Evolutionary conservation across 352 stramenopile species (phyloP).

Genomic region (Globisporangium uncinulatum): DNA sequence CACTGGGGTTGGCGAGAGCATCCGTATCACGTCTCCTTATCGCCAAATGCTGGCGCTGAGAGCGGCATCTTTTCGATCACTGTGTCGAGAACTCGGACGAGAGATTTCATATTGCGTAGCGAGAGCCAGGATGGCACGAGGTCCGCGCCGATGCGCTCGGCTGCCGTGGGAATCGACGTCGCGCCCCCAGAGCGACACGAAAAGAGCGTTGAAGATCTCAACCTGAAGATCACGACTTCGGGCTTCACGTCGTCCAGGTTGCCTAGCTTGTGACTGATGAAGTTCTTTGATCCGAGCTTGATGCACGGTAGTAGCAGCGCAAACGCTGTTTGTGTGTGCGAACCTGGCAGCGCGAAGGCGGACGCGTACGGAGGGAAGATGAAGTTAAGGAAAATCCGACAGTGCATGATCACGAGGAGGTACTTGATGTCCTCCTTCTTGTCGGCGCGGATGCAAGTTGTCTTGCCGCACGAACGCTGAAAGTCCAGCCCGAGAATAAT

Average conservation of each 20-base stretch:
- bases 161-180: slow-evolving; percentile 8
- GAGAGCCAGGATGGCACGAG: not conserved
- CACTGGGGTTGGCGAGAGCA: not conserved
- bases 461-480: slow-evolving; percentile 1
- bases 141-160: not conserved
- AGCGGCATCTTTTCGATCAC: not conserved
- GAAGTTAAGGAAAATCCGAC: slow-evolving; percentile 1
- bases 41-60: not conserved
- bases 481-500: slow-evolving; percentile 10
- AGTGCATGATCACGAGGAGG: slow-evolving; percentile 3
- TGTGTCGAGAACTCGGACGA: not conserved
- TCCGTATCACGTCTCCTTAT: too few species aligned
- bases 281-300: slow-evolving; percentile 15
- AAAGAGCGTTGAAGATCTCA: slow-evolving; percentile 47
- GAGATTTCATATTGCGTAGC: not conserved
- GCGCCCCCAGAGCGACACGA: slow-evolving; percentile 30
- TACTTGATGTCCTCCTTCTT: slow-evolving; percentile 1
- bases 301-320: slow-evolving; percentile 22
- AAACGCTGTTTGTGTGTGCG: slow-evolving; percentile 11
- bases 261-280: not conserved
- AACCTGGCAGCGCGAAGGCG: slow-evolving; percentile 16
- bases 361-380: slow-evolving; percentile 27
- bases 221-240: slow-evolving; percentile 48
- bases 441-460: slow-evolving; percentile 8
- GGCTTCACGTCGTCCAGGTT: slow-evolving; percentile 25